Conservation (phyloP, 305 asterid genomes). For the Solanum hybrid region DNA sequence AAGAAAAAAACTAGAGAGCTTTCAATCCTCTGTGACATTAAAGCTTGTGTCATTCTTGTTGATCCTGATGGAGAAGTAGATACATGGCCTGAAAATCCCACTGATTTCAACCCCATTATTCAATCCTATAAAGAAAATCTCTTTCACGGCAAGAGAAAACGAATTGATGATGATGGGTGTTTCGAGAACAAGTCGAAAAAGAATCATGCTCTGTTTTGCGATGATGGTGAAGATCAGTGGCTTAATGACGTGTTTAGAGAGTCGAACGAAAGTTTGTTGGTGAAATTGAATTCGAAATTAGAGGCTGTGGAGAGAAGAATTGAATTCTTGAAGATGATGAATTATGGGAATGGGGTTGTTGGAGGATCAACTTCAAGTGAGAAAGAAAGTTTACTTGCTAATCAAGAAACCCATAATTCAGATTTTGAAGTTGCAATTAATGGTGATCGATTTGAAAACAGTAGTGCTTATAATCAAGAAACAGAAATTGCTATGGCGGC, state of each 20-base stretch:
- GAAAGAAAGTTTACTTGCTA: neutral
- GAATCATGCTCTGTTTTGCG: neutral
- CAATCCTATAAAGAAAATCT: neutral
- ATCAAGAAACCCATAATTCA: neutral
- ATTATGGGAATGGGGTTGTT: neutral
- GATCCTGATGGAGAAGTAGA: slow-evolving; percentile 3
- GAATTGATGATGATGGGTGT: neutral
- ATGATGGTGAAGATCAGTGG: neutral
- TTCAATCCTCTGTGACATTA: slow-evolving; percentile 12
- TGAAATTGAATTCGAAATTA: neutral
- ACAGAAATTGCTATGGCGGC: neutral
- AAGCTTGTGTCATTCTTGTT: slow-evolving; percentile 5
- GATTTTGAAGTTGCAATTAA: neutral
- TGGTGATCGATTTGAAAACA: neutral
- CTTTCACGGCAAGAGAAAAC: neutral
- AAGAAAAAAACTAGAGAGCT: slow-evolving; percentile 7
- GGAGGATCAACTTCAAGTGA: neutral
- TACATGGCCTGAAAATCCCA: slow-evolving; percentile 18
- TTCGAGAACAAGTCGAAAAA: neutral
- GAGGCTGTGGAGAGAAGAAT: neutral
- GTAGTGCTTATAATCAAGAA: neutral
- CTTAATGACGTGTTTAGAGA: neutral
- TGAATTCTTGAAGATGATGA: neutral
- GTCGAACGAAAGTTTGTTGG: neutral
- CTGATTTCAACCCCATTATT: slow-evolving; percentile 3